Percentiles rank a stretch among this genome's conserved stretches.
phyloP scores from a whole-genome alignment of 306 rosid species.

The Canavalia gladiata region DNA sequence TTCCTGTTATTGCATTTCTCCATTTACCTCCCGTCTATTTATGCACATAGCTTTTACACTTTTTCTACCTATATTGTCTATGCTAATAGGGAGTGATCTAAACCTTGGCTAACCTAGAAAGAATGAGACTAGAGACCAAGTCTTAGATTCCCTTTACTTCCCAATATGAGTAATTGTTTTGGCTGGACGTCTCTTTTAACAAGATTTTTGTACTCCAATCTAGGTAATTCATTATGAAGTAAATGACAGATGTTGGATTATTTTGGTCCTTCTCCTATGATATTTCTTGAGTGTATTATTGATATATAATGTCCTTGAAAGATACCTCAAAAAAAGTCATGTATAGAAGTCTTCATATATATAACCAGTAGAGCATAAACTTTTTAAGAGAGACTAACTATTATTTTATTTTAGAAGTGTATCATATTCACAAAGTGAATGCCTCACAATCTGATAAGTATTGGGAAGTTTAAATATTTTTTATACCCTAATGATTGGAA shows the following conservation, averaged over 20 bases:
- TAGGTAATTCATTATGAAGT: not conserved
- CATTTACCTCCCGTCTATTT: not conserved
- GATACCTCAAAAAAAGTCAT: not conserved
- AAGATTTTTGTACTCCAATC: not conserved
- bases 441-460: not conserved
- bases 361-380: not conserved
- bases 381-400: not conserved
- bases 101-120: not conserved
- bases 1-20: not conserved
- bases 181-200: too few species aligned
- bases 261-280: not conserved
- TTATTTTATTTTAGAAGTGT: not conserved
- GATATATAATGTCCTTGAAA: not conserved
- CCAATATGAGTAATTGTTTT: not conserved
- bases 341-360: not conserved
- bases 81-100: not conserved
- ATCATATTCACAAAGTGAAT: conserved; percentile 4
- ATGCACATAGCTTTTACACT: not conserved
- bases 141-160: not conserved
- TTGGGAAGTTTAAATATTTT: not conserved
- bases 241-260: not conserved
- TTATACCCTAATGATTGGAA: not conserved
- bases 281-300: not conserved
- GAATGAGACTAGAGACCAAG: not conserved
- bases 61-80: not conserved